Evolutionary conservation across 805 yeast genomes (phyloP).

Genomic region (Phaffomyces opuntiae): DNA sequence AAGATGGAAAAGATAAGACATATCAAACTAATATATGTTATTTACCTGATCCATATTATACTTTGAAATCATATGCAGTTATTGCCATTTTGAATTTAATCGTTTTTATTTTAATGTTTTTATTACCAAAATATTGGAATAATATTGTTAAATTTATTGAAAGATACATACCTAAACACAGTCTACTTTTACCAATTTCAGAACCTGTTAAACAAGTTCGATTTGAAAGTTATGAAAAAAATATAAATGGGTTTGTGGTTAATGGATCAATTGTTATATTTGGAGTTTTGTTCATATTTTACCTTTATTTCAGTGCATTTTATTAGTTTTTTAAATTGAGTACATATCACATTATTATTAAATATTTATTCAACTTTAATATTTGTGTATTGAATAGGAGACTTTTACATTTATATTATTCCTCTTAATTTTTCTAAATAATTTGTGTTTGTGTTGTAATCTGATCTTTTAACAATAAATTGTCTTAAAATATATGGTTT

Average conservation of each 20-base stretch:
- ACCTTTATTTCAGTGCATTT: conserved; percentile 17
- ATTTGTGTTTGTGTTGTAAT: conserved; percentile 44
- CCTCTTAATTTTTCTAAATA: conserved; percentile 21
- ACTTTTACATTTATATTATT: conserved; percentile 15
- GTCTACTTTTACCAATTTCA: conserved; percentile 17
- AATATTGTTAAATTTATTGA: conserved; percentile 3
- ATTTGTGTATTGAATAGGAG: neutral
- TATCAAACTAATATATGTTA: conserved; percentile 45
- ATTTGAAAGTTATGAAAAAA: conserved; percentile 3
- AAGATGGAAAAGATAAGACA: conserved; percentile 16
- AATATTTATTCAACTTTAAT: too few species aligned
- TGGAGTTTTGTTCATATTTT: conserved; percentile 15
- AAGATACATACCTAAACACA: neutral
- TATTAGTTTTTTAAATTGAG: neutral
- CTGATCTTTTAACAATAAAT: conserved; percentile 63
- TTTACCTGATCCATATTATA: conserved; percentile 47
- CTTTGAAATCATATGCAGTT: conserved; percentile 30
- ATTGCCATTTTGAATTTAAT: conserved; percentile 17
- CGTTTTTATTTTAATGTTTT: conserved; percentile 19
- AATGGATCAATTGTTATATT: conserved; percentile 6
- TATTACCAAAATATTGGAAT: conserved; percentile 25
- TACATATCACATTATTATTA: neutral
- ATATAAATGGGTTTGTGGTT: conserved; percentile 8
- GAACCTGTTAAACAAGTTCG: conserved; percentile 5
- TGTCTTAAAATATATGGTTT: conserved; percentile 56